phyloP scores from a whole-genome alignment of 345 rosid genomes.

The Eucalyptus polyanthemos region DNA sequence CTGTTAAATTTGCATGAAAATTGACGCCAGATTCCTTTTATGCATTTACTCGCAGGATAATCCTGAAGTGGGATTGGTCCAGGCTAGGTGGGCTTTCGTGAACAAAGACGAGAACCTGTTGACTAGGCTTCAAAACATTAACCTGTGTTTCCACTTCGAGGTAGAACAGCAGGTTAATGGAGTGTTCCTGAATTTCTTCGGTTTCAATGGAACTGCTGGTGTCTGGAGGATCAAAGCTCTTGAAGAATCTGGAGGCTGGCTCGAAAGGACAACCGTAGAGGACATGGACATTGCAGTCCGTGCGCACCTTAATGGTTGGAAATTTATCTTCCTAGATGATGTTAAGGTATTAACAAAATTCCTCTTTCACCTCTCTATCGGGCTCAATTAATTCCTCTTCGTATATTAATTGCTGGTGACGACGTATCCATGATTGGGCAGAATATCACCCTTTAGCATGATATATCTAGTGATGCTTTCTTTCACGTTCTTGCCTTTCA shows the following conservation, averaged over 20 bases:
- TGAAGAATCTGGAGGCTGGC: slow-evolving; percentile 13
- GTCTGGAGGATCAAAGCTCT: slow-evolving; percentile 11
- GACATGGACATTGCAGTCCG: slow-evolving; percentile 9
- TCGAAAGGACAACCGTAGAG: slow-evolving; percentile 9
- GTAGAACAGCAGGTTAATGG: slow-evolving; percentile 16
- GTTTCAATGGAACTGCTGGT: slow-evolving; percentile 13
- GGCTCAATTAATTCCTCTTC: neutral
- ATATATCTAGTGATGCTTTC: neutral
- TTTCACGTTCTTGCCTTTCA: neutral
- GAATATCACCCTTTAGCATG: neutral
- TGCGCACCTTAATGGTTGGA: slow-evolving; percentile 9
- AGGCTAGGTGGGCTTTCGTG: slow-evolving; percentile 6
- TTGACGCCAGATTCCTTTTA: neutral
- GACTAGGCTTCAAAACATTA: slow-evolving; percentile 5
- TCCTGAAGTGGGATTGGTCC: slow-evolving; percentile 9
- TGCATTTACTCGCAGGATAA: neutral
- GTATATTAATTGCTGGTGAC: neutral
- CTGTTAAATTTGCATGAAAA: neutral
- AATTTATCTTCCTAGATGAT: slow-evolving; percentile 6
- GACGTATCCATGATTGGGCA: neutral
- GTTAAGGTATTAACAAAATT: neutral
- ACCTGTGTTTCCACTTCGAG: slow-evolving; percentile 10
- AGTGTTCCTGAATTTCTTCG: slow-evolving; percentile 4
- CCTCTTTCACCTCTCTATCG: neutral
- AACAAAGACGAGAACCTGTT: slow-evolving; percentile 5